A percentile compares a stretch with the other conserved stretches of the same genome.
These are phyloP conservation scores for Chimonanthus praecox DNA, from an alignment of 164 flowering plant species.

Conservation along the genomic window DNA sequence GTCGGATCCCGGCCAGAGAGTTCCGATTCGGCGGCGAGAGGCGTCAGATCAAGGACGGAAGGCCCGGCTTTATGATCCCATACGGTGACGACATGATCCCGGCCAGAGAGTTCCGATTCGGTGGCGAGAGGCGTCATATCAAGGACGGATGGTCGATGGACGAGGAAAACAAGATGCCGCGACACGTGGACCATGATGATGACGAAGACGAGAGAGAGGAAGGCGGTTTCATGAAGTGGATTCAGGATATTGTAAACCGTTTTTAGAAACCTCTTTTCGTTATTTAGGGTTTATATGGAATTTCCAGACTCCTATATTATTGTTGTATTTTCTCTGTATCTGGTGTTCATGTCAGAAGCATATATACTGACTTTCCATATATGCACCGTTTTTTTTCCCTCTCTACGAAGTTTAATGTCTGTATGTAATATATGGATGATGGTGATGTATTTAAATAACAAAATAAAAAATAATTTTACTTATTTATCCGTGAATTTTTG, in stretches of 20 bases:
- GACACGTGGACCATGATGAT: background rate
- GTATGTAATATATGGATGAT: background rate
- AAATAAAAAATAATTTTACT: too few relatives aligned
- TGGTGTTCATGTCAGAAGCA: background rate
- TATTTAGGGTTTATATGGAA: background rate
- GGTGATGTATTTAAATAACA: too few relatives aligned
- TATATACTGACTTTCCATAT: background rate
- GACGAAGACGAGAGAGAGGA: slow-evolving; percentile 11
- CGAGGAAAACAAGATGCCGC: background rate
- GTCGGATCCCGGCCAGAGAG: slow-evolving; percentile 12
- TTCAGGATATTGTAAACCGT: slow-evolving; percentile 32
- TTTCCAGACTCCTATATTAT: background rate
- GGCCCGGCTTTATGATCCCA: slow-evolving; percentile 7
- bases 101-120: slow-evolving; percentile 1
- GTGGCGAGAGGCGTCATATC: too few relatives aligned
- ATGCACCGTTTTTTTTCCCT: background rate
- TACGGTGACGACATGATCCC: slow-evolving; percentile 46
- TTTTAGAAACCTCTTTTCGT: slow-evolving; percentile 9
- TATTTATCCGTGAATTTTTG: too few relatives aligned
- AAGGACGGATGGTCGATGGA: too few relatives aligned
- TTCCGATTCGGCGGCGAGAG: background rate
- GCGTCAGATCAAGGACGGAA: too few relatives aligned
- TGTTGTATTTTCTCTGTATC: background rate
- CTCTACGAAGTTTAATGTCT: too few relatives aligned
- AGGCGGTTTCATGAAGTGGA: slow-evolving; percentile 26